Base-by-base conservation (phyloP, 768 basidiomycete species). In the Pisolithus microcarpus region DNA sequence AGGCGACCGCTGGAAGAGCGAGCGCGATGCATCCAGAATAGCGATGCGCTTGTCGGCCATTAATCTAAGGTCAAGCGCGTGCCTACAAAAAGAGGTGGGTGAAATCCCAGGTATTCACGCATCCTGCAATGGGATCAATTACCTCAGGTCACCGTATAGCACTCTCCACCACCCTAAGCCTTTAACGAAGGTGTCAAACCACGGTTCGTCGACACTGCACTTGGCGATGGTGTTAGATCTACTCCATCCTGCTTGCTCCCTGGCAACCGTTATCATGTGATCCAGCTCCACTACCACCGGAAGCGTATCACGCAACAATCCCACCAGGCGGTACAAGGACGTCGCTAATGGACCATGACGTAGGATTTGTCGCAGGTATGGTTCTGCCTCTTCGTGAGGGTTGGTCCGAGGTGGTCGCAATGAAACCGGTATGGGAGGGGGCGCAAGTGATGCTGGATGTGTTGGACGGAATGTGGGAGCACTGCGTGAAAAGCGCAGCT, bases 81-180 rank as follows among this genome's bases (percentile, higher is more conserved):
- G 81, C 58, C 86, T 87, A 39, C 11, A 23, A 51, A 23, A 15
- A 50, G 19, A 9, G 26, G 28, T 10, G 4, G 18, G 31, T 39
- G 7, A 11, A 44, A 34, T 34, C 13, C 13, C 5, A 15, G 34
- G 11, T 34, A 15, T 13, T 34, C 13, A 34, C 11, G 13, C 11
- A 4, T 34, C 34, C 34, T 13, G 34, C 34, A 10, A 18, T 13
- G 24, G 13, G 48, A 7, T 26, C 26, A 26, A 31, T 19, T 59
- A 86, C 87, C 77, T 77, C 23, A 81, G 70, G 62, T 87, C 81
- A 7, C 79, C 75, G 52, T 87, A 87, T 43, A 89, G 65, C 21
- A 91, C 67, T 47, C 90, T 73, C 67, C 84, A 91, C 89, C 90
- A 91, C 3, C 85, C 85, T 46, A 84, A 81, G 11, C 84, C 80